These are phyloP conservation scores for Mariannaea elegans DNA, from an alignment of 2,329 filamentous ascomycete genomes.

Conservation along the genomic window DNA sequence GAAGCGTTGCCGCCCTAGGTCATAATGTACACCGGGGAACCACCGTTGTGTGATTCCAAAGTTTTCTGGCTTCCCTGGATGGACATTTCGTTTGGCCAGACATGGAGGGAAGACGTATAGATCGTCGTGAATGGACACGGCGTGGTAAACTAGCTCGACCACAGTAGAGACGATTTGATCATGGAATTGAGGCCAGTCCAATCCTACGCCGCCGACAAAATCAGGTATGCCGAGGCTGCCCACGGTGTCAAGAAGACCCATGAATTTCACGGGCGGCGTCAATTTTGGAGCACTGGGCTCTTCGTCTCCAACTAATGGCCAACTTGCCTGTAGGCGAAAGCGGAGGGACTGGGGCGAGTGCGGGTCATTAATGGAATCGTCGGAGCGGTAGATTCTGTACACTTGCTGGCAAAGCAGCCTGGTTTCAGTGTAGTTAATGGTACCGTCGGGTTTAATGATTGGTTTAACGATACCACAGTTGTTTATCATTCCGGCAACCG, in stretches of 20 bases:
- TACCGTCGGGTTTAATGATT: slow-evolving; percentile 5
- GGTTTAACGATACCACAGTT: slow-evolving; percentile 40
- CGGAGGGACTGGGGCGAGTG: slow-evolving; percentile 22
- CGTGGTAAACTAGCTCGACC: slow-evolving; percentile 37
- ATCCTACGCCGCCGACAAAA: slow-evolving; percentile 30
- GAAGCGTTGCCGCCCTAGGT: slow-evolving; percentile 33
- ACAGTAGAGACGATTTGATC: slow-evolving; percentile 37
- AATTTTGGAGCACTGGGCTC: background rate
- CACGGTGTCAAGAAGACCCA: slow-evolving; percentile 38
- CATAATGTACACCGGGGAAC: slow-evolving; percentile 38
- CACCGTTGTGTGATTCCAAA: slow-evolving; percentile 29
- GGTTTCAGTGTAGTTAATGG: background rate
- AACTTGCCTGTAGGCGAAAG: slow-evolving; percentile 27
- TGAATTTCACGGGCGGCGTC: slow-evolving; percentile 31
- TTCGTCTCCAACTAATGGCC: slow-evolving; percentile 20
- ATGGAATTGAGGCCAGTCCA: slow-evolving; percentile 38
- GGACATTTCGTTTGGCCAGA: slow-evolving; percentile 17
- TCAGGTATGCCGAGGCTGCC: slow-evolving; percentile 32
- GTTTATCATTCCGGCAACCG: slow-evolving; percentile 41
- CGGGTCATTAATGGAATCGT: slow-evolving; percentile 25
- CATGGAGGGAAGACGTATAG: slow-evolving; percentile 33
- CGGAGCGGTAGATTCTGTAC: slow-evolving; percentile 35
- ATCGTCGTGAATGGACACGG: slow-evolving; percentile 32
- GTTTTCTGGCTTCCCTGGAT: background rate
- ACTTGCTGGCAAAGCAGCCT: slow-evolving; percentile 28